These are phyloP conservation scores for Candida tallmaniae DNA, from an alignment of 805 yeast genomes.

Conservation along the genomic window DNA sequence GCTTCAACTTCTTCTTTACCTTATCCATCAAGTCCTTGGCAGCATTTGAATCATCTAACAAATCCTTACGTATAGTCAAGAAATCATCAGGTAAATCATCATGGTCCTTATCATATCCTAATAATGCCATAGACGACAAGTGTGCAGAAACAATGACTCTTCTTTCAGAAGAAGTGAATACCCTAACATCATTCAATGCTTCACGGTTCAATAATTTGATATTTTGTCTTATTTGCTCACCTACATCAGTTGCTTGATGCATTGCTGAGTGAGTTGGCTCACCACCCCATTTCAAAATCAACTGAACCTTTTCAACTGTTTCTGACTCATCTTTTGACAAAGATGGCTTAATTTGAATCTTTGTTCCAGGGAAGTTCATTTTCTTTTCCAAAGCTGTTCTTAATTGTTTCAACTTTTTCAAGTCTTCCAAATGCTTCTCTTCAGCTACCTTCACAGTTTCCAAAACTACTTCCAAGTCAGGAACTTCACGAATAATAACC, in stretches of 20 bases:
- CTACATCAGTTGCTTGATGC: constrained; percentile 91
- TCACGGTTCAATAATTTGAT: constrained; percentile 78
- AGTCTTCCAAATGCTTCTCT: constrained; percentile 75
- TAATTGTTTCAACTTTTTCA: constrained; percentile 67
- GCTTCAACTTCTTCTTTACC: constrained; percentile 94
- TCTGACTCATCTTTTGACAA: constrained; percentile 52
- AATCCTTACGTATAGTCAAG: constrained; percentile 78
- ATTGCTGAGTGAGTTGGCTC: constrained; percentile 98
- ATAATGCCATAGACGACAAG: constrained; percentile 71
- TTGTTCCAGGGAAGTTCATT: constrained; percentile 89
- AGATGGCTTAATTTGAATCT: constrained; percentile 91
- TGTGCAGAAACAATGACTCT: constrained; percentile 93
- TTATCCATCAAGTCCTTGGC: constrained; percentile 98
- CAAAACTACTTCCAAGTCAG: constrained; percentile 79
- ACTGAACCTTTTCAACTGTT: constrained; percentile 89
- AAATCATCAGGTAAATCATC: constrained; percentile 65
- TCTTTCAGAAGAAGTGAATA: constrained; percentile 90
- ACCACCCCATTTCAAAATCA: constrained; percentile 98
- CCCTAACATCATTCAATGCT: constrained; percentile 78
- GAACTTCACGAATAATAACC: constrained; percentile 86
- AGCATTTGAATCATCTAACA: constrained; percentile 94
- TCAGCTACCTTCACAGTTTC: constrained; percentile 81
- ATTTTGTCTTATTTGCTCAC: constrained; percentile 93
- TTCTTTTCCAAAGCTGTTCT: constrained; percentile 85
- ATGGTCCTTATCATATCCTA: constrained; percentile 55